Percentiles rank a stretch among this genome's conserved stretches.
phyloP scores from a whole-genome alignment of 768 basidiomycete species.

The Lyophyllum atratum region DNA sequence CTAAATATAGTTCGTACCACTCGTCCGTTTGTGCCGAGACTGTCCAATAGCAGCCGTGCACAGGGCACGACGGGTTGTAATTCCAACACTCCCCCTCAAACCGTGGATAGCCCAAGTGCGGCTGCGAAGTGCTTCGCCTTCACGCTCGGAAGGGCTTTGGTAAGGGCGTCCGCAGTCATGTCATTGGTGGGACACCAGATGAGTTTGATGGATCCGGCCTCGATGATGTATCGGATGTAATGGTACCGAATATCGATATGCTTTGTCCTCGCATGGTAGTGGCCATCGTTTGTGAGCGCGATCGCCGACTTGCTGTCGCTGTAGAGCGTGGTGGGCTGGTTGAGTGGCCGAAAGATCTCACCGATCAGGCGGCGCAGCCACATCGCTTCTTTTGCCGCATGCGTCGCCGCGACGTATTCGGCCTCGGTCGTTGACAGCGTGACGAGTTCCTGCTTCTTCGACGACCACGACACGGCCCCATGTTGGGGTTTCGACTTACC shows the following conservation, averaged over 20 bases:
- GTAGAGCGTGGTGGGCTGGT: constrained; percentile 9
- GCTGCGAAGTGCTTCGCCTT: constrained; percentile 27
- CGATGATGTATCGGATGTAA: constrained; percentile 22
- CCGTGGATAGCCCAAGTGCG: constrained; percentile 17
- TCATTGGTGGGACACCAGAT: constrained; percentile 26
- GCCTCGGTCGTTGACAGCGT: too few species aligned
- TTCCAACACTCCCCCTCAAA: constrained; percentile 30
- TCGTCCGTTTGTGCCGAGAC: too few species aligned
- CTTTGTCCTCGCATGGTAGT: constrained; percentile 7
- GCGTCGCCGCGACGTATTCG: constrained; percentile 17
- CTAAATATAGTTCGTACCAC: too few species aligned
- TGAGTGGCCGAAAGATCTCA: constrained; percentile 28
- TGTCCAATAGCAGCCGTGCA: too few species aligned
- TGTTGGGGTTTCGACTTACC: too few species aligned
- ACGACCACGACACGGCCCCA: too few species aligned
- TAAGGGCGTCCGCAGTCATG: constrained; percentile 24
- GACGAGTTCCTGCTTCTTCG: too few species aligned
- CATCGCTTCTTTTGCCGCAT: constrained; percentile 17
- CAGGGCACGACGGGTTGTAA: too few species aligned
- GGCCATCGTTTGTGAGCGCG: constrained; percentile 1
- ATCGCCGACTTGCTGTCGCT: constrained; percentile 11
- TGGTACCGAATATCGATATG: constrained; percentile 23
- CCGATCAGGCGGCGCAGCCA: constrained; percentile 23
- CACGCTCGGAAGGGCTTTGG: constrained; percentile 23
- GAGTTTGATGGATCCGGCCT: constrained; percentile 16